A percentile compares a stretch with the other conserved stretches of the same genome.
phyloP scores from a whole-genome alignment of 768 basidiomycete species.

The Tricholoma furcatifolium region DNA sequence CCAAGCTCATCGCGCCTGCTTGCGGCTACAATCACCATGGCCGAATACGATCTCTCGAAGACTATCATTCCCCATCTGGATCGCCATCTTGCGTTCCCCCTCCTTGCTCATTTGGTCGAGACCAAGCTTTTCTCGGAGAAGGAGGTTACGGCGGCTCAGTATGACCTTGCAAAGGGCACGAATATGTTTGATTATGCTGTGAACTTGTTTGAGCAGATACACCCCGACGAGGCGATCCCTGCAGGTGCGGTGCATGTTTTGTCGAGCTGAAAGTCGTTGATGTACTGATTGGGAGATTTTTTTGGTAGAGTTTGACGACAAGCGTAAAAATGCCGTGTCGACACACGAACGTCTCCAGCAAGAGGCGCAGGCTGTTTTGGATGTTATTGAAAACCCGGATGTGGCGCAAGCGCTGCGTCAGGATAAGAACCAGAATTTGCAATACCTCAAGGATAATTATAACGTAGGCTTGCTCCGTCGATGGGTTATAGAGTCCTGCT shows the following conservation, averaged over 20 bases:
- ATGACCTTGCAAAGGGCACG: slow-evolving; percentile 95
- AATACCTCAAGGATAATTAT: slow-evolving; percentile 92
- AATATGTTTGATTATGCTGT: slow-evolving; percentile 98
- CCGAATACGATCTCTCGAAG: slow-evolving; percentile 88
- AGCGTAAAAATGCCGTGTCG: slow-evolving; percentile 78
- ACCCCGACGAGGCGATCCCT: slow-evolving; percentile 70
- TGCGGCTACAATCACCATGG: slow-evolving; percentile 42
- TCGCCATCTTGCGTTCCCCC: slow-evolving; percentile 90
- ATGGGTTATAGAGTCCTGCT: background rate
- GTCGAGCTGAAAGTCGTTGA: background rate
- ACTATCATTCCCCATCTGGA: slow-evolving; percentile 92
- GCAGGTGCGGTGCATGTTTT: slow-evolving; percentile 45
- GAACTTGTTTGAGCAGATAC: slow-evolving; percentile 73
- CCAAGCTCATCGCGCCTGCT: background rate
- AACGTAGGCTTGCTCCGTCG: slow-evolving; percentile 48
- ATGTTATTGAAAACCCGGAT: slow-evolving; percentile 96
- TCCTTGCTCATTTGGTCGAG: slow-evolving; percentile 85
- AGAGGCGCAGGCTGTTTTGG: slow-evolving; percentile 89
- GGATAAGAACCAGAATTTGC: slow-evolving; percentile 96
- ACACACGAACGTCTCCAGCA: slow-evolving; percentile 84
- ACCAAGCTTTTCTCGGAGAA: slow-evolving; percentile 72
- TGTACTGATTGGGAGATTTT: background rate
- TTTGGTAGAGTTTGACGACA: slow-evolving; percentile 73
- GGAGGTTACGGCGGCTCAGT: slow-evolving; percentile 87
- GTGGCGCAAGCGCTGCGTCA: slow-evolving; percentile 92